These are phyloP conservation scores for Selaginella moellendorffii DNA, from an alignment of 75 land plant genomes.

Conservation along the genomic window DNA sequence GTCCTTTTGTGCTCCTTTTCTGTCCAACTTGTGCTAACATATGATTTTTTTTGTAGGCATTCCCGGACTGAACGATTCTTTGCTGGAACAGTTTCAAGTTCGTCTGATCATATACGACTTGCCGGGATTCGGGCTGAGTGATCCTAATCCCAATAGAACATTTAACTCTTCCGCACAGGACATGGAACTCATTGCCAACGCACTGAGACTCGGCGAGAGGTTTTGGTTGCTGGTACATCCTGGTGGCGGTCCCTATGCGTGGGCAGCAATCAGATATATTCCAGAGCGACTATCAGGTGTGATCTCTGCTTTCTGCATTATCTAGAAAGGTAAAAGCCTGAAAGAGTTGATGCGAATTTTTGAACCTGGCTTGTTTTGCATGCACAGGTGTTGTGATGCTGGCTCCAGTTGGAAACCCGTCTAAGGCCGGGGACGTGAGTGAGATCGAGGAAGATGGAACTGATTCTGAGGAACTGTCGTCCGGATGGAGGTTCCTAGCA, in stretches of 20 bases:
- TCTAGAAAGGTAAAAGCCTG: not conserved
- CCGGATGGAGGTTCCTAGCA: not conserved
- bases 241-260: conserved; percentile 6
- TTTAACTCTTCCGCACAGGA: not conserved
- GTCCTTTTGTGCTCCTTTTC: not conserved
- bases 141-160: not conserved
- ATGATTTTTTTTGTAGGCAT: not conserved
- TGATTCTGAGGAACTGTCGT: not conserved
- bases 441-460: not conserved
- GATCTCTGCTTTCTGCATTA: not conserved
- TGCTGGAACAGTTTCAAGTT: not conserved
- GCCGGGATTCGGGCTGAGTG: not conserved
- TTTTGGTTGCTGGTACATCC: not conserved
- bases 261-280: conserved; percentile 6
- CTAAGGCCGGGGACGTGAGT: not conserved
- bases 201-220: not conserved
- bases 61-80: not conserved
- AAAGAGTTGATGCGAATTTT: not conserved
- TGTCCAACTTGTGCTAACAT: not conserved
- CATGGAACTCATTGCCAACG: not conserved
- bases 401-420: not conserved
- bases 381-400: not conserved
- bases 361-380: not conserved
- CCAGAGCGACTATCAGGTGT: conserved; percentile 6
- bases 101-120: conserved; percentile 2